Evolutionary conservation across 2,329 filamentous ascomycete species (phyloP).

Genomic region (Alternaria triticimaculans): DNA sequence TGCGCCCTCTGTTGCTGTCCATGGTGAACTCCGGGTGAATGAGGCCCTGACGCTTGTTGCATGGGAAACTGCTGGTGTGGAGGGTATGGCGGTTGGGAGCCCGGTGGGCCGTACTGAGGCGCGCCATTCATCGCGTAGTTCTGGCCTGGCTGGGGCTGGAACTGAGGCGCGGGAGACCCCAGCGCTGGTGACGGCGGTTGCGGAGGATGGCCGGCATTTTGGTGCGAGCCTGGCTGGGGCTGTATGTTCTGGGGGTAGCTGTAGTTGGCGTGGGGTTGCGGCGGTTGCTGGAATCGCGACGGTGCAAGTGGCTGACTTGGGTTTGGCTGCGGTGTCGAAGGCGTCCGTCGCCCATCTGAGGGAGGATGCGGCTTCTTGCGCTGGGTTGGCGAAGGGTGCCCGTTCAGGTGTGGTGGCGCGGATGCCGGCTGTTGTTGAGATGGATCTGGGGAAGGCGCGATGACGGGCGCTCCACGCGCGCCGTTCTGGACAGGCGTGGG

Average conservation of each 20-base stretch:
- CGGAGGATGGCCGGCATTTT: conserved; percentile 2
- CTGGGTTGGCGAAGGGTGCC: conserved; percentile 34
- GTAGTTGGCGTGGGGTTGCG: conserved; percentile 31
- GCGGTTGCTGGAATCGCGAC: conserved; percentile 28
- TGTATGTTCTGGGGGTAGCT: conserved; percentile 39
- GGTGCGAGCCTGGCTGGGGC: conserved; percentile 34
- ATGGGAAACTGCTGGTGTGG: conserved; percentile 35
- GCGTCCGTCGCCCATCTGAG: conserved; percentile 19
- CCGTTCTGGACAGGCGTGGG: conserved; percentile 18
- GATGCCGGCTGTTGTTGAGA: conserved; percentile 1
- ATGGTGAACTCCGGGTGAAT: conserved; percentile 42
- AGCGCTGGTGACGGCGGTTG: conserved; percentile 42
- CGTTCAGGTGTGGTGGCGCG: conserved; percentile 16
- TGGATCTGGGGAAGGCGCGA: conserved; percentile 15
- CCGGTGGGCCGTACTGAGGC: conserved; percentile 37
- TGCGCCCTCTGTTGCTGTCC: conserved; percentile 40
- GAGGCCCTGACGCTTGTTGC: conserved; percentile 35
- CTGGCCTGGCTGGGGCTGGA: conserved; percentile 33
- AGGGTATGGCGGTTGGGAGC: conserved; percentile 36
- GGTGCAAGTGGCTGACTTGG: conserved; percentile 27
- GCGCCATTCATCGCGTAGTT: conserved; percentile 31
- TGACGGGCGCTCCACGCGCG: conserved; percentile 9
- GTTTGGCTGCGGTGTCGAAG: conserved; percentile 25
- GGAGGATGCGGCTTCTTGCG: conserved; percentile 28
- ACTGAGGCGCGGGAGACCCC: conserved; percentile 44